Evolutionary conservation across 2,329 filamentous ascomycete species (phyloP), one percentile per base, ranked within the genome.

Genomic region (Alternaria angustiovoidea): DNA sequence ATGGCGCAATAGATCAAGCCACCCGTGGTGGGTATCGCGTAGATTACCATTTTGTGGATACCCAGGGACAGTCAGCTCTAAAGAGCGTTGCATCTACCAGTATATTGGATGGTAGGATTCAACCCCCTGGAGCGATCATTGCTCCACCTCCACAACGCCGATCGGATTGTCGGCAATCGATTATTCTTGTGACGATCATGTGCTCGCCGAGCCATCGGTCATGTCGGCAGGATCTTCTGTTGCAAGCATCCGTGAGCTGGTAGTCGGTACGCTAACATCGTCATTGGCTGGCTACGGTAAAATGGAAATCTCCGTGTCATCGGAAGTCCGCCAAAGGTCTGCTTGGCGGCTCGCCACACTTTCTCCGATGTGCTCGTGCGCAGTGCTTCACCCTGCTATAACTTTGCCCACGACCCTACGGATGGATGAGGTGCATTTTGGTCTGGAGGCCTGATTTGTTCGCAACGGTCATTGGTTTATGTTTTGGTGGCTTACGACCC

Each of bases 111-210:
- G 24, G 16, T 18, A 28, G 18, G 30, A 49, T 52, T 24, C 36
- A 42, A 42, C 34, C 49, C 49, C 49, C 42, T 49, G 32, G 36
- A 36, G 47, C 47, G 20, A 49, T 49, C 47, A 49, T 26, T 49
- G 20, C 47, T 49, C 47, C 47, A 49, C 16, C 43, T 12, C 47
- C 47, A 20, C 47, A 49, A 49, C 24, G 18, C 47, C 30, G 47
- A 36, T 49, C 30, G 47, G 14, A 42, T 42, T 9, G 4, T 36
- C 30, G 18, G 30, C 47, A 32, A 36, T 49, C 18, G 18, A n/a
- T 34, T 7, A 12, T 49, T 49, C 32, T 36, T 32, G n/a, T 41
- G 43, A 49, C 34, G 47, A 34, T 36, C 18, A 34, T 7, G 47
- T 49, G 0, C n/a, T 49, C 43, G 43, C 26, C 43, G 32, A 49